These are phyloP conservation scores for Nicotiana obtusifolia DNA, from an alignment of 257 asterid genomes.

Conservation along the genomic window DNA sequence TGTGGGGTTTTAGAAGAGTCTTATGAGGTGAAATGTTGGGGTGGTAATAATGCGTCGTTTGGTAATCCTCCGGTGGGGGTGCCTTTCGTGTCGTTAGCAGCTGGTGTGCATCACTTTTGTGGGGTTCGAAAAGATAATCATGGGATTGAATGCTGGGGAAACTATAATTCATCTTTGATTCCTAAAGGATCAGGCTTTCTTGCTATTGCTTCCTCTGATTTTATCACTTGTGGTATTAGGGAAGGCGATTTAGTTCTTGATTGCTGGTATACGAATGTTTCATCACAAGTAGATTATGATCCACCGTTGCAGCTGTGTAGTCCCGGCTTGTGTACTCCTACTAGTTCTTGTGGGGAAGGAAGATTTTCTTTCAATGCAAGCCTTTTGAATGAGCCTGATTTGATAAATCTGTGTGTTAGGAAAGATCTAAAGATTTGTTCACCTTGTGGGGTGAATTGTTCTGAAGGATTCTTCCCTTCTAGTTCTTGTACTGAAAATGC, in stretches of 20 bases:
- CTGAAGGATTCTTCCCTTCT: conserved; percentile 72
- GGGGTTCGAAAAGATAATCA: conserved; percentile 82
- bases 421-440: conserved; percentile 75
- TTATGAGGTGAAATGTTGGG: conserved; percentile 77
- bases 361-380: conserved; percentile 86
- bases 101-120: conserved; percentile 71
- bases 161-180: conserved; percentile 53
- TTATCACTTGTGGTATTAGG: conserved; percentile 70
- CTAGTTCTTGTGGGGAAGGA: conserved; percentile 51
- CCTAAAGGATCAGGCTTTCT: conserved; percentile 84
- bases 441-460: conserved; percentile 73
- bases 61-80: conserved; percentile 42
- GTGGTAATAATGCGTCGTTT: conserved; percentile 29
- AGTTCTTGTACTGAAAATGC: conserved; percentile 61
- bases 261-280: conserved; percentile 62
- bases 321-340: conserved; percentile 71
- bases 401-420: conserved; percentile 69
- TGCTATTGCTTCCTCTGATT: conserved; percentile 67
- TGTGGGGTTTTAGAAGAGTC: conserved; percentile 60
- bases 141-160: conserved; percentile 87
- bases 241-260: conserved; percentile 85
- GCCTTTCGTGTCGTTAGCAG: conserved; percentile 58
- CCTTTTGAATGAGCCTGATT: conserved; percentile 75
- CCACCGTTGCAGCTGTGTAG: conserved; percentile 96
- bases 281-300: conserved; percentile 40